Evolutionary conservation across 805 yeast species (phyloP).

Genomic region (Myxozyma nipponensis): DNA sequence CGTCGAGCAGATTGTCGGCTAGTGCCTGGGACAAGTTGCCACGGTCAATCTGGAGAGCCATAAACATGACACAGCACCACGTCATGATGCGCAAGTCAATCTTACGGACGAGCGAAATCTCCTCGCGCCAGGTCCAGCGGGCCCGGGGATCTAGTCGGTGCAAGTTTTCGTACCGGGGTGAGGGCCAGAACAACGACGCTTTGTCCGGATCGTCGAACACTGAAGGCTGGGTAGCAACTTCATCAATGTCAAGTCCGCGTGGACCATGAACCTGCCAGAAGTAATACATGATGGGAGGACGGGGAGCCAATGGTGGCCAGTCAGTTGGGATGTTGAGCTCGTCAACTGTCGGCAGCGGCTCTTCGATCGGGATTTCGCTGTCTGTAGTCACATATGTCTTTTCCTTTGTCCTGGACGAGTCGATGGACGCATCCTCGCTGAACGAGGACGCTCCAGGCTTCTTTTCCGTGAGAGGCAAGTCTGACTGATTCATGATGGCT

Average conservation of each 20-base stretch:
- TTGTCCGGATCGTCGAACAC: conserved; percentile 29
- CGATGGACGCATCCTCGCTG: no score
- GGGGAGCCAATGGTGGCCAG: conserved; percentile 7
- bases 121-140: conserved; percentile 56
- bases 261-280: conserved; percentile 9
- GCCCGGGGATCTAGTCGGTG: conserved; percentile 55
- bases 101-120: conserved; percentile 45
- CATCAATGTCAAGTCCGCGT: conserved; percentile 8
- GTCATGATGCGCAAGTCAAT: conserved; percentile 52
- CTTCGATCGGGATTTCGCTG: neutral
- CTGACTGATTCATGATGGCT: no score
- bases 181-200: conserved; percentile 16
- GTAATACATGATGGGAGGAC: conserved; percentile 3
- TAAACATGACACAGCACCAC: conserved; percentile 54
- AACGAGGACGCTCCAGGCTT: no score
- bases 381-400: neutral
- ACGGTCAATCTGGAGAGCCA: conserved; percentile 55
- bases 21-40: conserved; percentile 53
- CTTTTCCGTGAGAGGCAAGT: no score
- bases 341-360: conserved; percentile 1
- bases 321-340: conserved; percentile 6
- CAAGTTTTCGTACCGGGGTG: conserved; percentile 27
- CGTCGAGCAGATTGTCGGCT: conserved; percentile 51
- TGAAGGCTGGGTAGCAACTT: conserved; percentile 26
- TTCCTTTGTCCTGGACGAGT: no score